Evolutionary conservation across 192 early-diverging fungal species (phyloP).

Genomic region (Rhizoclosmatium sp.): DNA sequence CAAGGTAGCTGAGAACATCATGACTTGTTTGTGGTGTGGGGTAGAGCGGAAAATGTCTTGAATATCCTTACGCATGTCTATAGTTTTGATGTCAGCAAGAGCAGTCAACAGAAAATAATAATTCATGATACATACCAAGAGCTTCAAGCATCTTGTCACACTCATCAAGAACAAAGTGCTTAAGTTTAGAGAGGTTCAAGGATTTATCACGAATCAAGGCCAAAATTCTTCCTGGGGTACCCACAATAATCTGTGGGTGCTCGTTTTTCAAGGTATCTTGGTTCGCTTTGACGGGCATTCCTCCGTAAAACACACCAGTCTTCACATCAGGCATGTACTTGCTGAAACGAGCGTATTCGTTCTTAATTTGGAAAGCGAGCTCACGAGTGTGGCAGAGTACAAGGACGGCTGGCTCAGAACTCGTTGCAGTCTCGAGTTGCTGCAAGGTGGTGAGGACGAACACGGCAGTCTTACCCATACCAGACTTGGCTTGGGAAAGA

Average conservation of each 20-base stretch:
- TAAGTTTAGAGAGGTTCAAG: conserved; percentile 83
- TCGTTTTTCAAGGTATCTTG: conserved; percentile 85
- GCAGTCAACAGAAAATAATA: conserved; percentile 7
- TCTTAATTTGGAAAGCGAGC: conserved; percentile 97
- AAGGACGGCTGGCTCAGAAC: conserved; percentile 74
- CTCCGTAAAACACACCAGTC: conserved; percentile 94
- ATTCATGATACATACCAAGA: conserved; percentile 73
- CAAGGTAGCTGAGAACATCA: conserved; percentile 98
- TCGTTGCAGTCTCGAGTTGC: conserved; percentile 74
- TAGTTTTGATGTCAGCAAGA: conserved; percentile 5
- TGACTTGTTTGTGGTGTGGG: conserved; percentile 97
- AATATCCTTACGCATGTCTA: conserved; percentile 97
- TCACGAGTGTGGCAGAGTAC: conserved; percentile 98
- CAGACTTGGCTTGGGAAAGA: conserved; percentile 97
- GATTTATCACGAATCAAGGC: conserved; percentile 85
- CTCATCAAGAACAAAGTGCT: conserved; percentile 99
- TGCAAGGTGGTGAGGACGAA: conserved; percentile 96
- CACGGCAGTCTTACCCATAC: conserved; percentile 99
- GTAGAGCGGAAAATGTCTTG: conserved; percentile 96
- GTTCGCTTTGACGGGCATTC: conserved; percentile 80
- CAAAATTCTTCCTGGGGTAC: conserved; percentile 93
- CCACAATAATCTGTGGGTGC: conserved; percentile 96
- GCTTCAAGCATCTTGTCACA: conserved; percentile 97
- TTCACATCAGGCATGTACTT: conserved; percentile 95
- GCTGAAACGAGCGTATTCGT: conserved; percentile 95